phyloP scores from a whole-genome alignment of 2,329 filamentous ascomycete genomes.

The Cercospora sojina region DNA sequence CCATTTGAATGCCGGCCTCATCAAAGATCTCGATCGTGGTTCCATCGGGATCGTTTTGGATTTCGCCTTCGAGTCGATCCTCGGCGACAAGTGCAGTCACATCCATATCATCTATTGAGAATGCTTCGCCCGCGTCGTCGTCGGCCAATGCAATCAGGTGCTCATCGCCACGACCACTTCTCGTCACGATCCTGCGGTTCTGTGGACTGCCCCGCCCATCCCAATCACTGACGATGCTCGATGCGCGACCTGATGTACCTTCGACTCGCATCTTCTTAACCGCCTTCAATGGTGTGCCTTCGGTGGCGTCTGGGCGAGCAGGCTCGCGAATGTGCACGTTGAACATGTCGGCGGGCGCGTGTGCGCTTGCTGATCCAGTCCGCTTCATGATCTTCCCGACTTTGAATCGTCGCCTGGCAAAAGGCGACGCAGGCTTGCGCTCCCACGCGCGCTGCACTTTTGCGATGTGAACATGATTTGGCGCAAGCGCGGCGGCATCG shows the following conservation, averaged over 20 bases:
- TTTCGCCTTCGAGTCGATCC: not conserved
- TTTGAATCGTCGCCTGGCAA: constrained; percentile 38
- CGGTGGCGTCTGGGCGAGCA: not conserved
- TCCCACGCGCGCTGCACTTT: constrained; percentile 52
- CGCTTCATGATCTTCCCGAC: constrained; percentile 50
- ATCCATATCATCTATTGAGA: constrained; percentile 2
- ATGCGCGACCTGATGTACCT: constrained; percentile 12
- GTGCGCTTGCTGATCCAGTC: constrained; percentile 2
- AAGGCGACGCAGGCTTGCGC: constrained; percentile 46
- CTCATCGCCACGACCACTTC: constrained; percentile 23
- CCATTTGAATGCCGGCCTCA: constrained; percentile 27
- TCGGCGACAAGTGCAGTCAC: constrained; percentile 8
- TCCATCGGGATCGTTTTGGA: constrained; percentile 21
- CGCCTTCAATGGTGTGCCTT: constrained; percentile 41
- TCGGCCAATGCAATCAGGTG: constrained; percentile 30
- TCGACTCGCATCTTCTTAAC: constrained; percentile 48
- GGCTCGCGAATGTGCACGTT: constrained; percentile 15
- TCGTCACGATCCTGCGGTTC: constrained; percentile 34
- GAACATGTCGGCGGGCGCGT: constrained; percentile 12
- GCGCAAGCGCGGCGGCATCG: constrained; percentile 45
- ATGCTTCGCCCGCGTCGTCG: constrained; percentile 17
- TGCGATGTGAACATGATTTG: constrained; percentile 42
- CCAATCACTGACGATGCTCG: constrained; percentile 30
- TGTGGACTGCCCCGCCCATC: constrained; percentile 33
- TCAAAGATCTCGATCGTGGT: constrained; percentile 31